A percentile compares a stretch with the other conserved stretches of the same genome.
Evolutionary conservation across 164 flowering plant genomes (phyloP).

Genomic region (Buxus sempervirens): DNA sequence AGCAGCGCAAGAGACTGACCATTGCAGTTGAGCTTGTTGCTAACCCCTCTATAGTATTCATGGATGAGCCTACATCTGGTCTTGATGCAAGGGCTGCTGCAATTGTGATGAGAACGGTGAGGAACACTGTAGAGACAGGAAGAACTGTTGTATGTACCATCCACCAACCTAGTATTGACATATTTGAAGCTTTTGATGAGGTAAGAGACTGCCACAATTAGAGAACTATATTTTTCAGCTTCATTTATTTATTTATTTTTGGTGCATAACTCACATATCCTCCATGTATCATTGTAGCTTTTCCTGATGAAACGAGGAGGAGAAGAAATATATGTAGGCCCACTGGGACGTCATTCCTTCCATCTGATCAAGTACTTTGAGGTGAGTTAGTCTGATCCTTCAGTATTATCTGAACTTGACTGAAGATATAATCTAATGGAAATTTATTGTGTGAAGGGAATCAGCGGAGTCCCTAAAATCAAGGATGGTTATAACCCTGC

Average conservation of each 20-base stretch:
- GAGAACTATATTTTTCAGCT: neutral
- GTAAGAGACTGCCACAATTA: constrained; percentile 15
- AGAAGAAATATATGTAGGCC: constrained; percentile 42
- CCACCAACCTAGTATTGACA: constrained; percentile 58
- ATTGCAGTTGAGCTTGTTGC: constrained; percentile 65
- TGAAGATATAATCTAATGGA: too few species aligned
- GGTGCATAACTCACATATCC: neutral
- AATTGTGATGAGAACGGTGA: constrained; percentile 58
- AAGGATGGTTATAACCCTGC: constrained; percentile 45
- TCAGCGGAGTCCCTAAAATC: constrained; percentile 35
- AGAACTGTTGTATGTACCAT: constrained; percentile 55
- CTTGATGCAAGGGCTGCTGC: constrained; percentile 61
- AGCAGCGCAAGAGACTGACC: constrained; percentile 53
- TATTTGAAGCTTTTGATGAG: constrained; percentile 56
- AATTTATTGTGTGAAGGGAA: constrained; percentile 21
- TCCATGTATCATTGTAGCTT: constrained; percentile 20
- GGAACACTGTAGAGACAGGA: constrained; percentile 53
- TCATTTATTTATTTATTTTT: neutral
- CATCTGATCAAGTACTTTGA: constrained; percentile 41
- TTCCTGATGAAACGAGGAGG: constrained; percentile 45
- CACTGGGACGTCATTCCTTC: constrained; percentile 34
- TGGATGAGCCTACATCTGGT: constrained; percentile 66
- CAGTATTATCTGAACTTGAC: too few species aligned
- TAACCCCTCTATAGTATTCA: constrained; percentile 54
- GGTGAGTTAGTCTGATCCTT: too few species aligned